These are phyloP conservation scores for Gossypium bickii DNA, from an alignment of 345 rosid genomes.

Conservation along the genomic window DNA sequence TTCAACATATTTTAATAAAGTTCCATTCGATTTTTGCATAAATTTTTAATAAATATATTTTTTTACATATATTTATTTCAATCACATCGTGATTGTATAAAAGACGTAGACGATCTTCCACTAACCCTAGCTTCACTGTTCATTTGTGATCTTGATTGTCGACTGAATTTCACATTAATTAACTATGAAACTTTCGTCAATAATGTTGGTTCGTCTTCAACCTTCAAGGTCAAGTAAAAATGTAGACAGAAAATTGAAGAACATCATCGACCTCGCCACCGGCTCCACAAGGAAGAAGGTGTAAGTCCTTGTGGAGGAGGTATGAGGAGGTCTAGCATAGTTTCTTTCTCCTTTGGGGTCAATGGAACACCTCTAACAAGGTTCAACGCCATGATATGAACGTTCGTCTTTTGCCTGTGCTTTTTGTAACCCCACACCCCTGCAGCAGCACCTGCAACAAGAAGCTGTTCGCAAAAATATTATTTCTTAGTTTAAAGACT, in stretches of 20 bases:
- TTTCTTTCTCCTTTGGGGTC: slow-evolving; percentile 74
- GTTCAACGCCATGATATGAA: slow-evolving; percentile 80
- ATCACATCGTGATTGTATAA: too few species aligned
- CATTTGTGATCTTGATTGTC: neutral
- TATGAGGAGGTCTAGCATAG: slow-evolving; percentile 79
- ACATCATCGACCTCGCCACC: slow-evolving; percentile 22
- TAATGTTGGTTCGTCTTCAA: neutral
- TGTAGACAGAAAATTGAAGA: neutral
- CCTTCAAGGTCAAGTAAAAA: neutral
- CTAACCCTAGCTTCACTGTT: too few species aligned
- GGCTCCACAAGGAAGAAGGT: slow-evolving; percentile 51
- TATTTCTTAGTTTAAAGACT: neutral
- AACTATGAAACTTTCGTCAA: neutral
- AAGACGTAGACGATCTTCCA: too few species aligned
- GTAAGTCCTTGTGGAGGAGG: slow-evolving; percentile 51
- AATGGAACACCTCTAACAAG: slow-evolving; percentile 79
- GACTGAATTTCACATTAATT: neutral
- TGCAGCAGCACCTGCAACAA: slow-evolving; percentile 63
- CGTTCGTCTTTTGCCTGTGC: slow-evolving; percentile 69
- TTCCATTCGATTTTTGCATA: too few species aligned
- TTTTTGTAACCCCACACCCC: slow-evolving; percentile 66
- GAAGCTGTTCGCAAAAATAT: slow-evolving; percentile 34
- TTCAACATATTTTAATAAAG: too few species aligned
- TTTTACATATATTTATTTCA: too few species aligned
- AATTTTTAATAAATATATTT: too few species aligned